Evolutionary conservation across 2,329 filamentous ascomycete species (phyloP), one percentile per base, ranked within the genome.

Genomic region (Alternaria novae-zelandiae): DNA sequence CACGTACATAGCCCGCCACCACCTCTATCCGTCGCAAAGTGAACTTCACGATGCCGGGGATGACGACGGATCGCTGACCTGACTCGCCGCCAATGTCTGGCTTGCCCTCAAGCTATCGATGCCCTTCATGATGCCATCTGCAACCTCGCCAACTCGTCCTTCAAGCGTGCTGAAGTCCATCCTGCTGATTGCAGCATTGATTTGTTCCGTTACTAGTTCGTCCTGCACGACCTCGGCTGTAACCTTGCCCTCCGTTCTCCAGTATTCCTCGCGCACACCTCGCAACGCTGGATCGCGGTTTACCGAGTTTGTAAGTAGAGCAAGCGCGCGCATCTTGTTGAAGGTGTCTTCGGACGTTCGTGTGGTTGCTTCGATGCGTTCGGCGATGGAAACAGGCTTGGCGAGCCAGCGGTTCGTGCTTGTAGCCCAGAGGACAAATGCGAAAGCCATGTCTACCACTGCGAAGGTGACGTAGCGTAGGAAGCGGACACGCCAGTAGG

Each of bases 151-250:
- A 1, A 91, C 91, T 68, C 92, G 90, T 58, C 81, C 83, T 51
- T 86, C 83, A 46, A 94, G 86, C 26, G 79, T 82, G 43, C 81
- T 79, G 21, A 93, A 86, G 74, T 93, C 86, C 63, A 93, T 86
- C 57, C 89, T 85, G 72, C 83, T 82, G 68, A 94, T 78, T 11
- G 89, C 91, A 75, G 89, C 86, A 63, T 91, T 89, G 65, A 93
- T 86, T 56, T 90, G 88, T 72, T 90, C 89, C 36, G 92, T 82
- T 8, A 94, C 91, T 65, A 92, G 90, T 65, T 88, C 85, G 66
- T 95, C 91, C 83, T 94, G 91, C 86, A 96, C 91, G 23, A 92
- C 88, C 73, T 91, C 88, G 36, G 86, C 83, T 86, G 91, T 93
- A 28, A 93, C 79, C 55, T 86, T 83, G 7, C 88, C 90, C 82